Percentiles rank a stretch among this genome's conserved stretches.
Evolutionary conservation across 2,329 filamentous ascomycete species (phyloP).

Genomic region (Dothideomycetes sp.): DNA sequence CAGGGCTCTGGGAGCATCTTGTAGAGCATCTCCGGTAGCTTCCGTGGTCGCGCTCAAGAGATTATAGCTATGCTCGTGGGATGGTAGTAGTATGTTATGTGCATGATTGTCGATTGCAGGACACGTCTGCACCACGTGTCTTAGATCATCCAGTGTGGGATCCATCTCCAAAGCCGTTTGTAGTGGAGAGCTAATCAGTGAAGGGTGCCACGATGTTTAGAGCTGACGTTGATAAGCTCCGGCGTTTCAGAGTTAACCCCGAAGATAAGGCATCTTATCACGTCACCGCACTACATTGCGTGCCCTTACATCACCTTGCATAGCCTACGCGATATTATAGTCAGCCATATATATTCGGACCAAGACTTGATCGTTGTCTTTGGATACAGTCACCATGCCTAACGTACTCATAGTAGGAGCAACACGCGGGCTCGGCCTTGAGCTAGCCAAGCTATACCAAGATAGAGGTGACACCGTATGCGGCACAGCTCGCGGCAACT

Average conservation of each 20-base stretch:
- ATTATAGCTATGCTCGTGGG: slow-evolving; percentile 37
- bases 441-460: slow-evolving; percentile 49
- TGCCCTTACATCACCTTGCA: background rate
- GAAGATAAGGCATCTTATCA: background rate
- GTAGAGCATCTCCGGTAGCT: slow-evolving; percentile 56
- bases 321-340: too few species aligned
- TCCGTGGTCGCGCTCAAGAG: slow-evolving; percentile 60
- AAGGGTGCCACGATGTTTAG: too few species aligned
- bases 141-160: slow-evolving; percentile 15
- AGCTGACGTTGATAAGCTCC: background rate
- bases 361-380: background rate
- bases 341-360: background rate
- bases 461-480: slow-evolving; percentile 41
- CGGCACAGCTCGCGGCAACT: slow-evolving; percentile 45
- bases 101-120: slow-evolving; percentile 67
- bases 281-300: background rate
- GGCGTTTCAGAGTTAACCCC: background rate
- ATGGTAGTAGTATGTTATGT: slow-evolving; percentile 52
- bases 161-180: too few species aligned
- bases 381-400: slow-evolving; percentile 30
- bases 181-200: too few species aligned
- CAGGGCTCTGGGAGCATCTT: slow-evolving; percentile 50
- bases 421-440: slow-evolving; percentile 56
- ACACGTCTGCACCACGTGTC: slow-evolving; percentile 14
- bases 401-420: slow-evolving; percentile 55